These are phyloP conservation scores for Claviceps maximensis DNA, from an alignment of 2,329 filamentous ascomycete species.

Conservation along the genomic window DNA sequence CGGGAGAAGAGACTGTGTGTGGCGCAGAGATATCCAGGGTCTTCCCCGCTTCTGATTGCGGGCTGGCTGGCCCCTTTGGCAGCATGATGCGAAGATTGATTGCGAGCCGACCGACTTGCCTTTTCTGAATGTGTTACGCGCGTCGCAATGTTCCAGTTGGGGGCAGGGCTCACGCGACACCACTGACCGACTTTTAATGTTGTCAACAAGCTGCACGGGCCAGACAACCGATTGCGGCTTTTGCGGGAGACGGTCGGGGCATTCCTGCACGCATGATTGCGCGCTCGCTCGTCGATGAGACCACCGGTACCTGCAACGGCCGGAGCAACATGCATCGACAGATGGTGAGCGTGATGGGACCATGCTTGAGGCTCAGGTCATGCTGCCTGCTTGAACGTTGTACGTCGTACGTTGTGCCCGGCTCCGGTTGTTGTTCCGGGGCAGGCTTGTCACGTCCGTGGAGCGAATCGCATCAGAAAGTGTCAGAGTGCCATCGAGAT, in stretches of 20 bases:
- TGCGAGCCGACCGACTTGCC: not conserved
- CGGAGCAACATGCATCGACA: no score
- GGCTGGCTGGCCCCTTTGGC: not conserved
- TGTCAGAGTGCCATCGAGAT: not conserved
- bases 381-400: no score
- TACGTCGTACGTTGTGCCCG: no score
- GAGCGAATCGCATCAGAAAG: not conserved
- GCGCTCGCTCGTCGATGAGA: no score
- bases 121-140: not conserved
- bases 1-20: not conserved
- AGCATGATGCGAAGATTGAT: no score
- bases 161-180: not conserved
- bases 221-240: not conserved
- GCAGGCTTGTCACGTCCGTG: not conserved
- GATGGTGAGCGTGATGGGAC: no score
- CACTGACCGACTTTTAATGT: not conserved
- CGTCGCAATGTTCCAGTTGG: not conserved
- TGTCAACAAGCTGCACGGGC: not conserved
- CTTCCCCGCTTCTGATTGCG: not conserved
- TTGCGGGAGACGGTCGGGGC: not conserved
- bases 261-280: no score
- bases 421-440: not conserved
- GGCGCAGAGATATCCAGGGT: constrained; percentile 4
- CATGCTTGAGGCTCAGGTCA: no score
- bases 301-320: no score